Base-by-base conservation (phyloP, 2,329 filamentous ascomycete species). In the Neonectria hederae region DNA sequence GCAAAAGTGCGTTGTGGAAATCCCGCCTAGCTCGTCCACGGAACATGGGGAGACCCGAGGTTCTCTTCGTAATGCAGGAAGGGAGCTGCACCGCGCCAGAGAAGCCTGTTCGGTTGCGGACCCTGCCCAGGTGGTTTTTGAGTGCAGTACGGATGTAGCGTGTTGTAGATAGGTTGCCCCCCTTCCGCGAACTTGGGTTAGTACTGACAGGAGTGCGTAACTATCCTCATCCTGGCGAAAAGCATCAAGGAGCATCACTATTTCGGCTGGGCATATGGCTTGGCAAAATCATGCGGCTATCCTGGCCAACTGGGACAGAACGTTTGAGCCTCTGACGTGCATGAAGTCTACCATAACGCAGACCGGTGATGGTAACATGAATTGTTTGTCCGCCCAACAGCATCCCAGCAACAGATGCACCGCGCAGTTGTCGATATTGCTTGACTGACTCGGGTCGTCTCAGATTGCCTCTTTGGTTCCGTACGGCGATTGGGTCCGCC, bases 161-260 rank as follows among this genome's bases (percentile, higher is more conserved):
- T 53, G 48, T 60, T 35, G 49, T 59, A 56, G 54, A 64, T 65
- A 65, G 48, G 61, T 67, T 69, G 66, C 43, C 57, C 65, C 54
- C 57, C 62, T 64, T 64, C 69, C 69, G 62, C 65, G 40, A 59
- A 57, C 63, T 68, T 59, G 66, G 71, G 55, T 63, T 68, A 59
- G 63, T 58, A 49, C 48, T 55, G 46, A 53, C 55, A 55, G 30
- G 57, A 53, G 53, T 61, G 62, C 59, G 54, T 65, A 64, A 61
- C 55, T 51, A 59, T 52, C 26, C 35, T 51, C 53, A 56, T 40
- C 63, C 48, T 51, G 32, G 52, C 26, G 53, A 28, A 40, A 46
- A 51, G 26, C 42, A 24, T 52, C 40, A 42, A 53, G 55, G 28
- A 54, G 43, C 52, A 43, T 30, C 35, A 40, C 40, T 6, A 35